phyloP scores from a whole-genome alignment of 441 rosid genomes.

The Syzygium syzygioides region DNA sequence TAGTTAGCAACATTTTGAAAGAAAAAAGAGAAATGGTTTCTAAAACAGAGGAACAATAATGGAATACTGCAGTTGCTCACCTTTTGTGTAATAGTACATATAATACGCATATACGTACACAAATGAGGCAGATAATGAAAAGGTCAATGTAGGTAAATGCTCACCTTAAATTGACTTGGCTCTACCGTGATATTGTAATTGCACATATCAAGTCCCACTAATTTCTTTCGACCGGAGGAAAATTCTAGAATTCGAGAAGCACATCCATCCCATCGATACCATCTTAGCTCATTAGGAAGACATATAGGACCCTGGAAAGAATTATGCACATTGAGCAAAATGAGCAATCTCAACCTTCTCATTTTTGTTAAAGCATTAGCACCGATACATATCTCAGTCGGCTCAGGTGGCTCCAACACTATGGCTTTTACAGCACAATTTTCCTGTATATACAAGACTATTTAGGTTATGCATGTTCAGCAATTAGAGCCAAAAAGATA shows the following conservation, averaged over 20 bases:
- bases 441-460: background rate
- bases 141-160: background rate
- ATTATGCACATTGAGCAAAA: rapidly evolving
- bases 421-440: background rate
- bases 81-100: rapidly evolving
- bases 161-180: background rate
- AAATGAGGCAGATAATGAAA: background rate
- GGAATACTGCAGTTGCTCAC: too few relatives aligned
- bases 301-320: too few relatives aligned
- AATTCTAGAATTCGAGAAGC: rapidly evolving
- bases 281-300: too few relatives aligned
- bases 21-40: background rate
- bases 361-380: too few relatives aligned
- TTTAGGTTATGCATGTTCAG: background rate
- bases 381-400: rapidly evolving
- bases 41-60: rapidly evolving
- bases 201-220: rapidly evolving
- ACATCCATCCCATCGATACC: rapidly evolving
- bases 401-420: rapidly evolving
- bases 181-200: rapidly evolving
- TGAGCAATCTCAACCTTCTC: too few relatives aligned
- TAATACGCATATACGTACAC: background rate
- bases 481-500: too few relatives aligned
- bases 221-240: rapidly evolving
- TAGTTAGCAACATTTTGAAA: background rate